Base-by-base conservation (phyloP, 1,284 basidiomycete species). In the Cutaneotrichosporon cutaneum region DNA sequence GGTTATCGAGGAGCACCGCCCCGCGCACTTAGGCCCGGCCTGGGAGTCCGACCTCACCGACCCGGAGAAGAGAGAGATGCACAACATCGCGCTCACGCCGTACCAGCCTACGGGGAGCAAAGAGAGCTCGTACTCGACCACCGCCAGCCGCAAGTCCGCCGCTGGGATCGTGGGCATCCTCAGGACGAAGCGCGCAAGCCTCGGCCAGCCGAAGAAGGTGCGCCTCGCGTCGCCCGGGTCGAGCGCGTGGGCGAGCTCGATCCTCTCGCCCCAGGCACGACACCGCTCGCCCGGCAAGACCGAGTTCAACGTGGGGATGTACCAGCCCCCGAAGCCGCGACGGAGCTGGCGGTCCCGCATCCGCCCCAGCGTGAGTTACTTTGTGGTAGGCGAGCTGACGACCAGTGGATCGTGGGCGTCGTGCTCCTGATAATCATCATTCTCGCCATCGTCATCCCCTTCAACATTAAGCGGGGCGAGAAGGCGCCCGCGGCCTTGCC, bases 81-180 rank as follows among this genome's bases (percentile, higher is more conserved):
- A 74, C 59, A 67, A 74, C 44, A 68, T 77, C 22, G 61, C 73
- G 4, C 68, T 77, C 26, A 76, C 74, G 1, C 75, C 74, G 18
- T 42, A 18, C 18, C n/a, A n/a, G n/a, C n/a, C n/a, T n/a, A n/a
- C n/a, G n/a, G n/a, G n/a, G n/a, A 9, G 16, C 16, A 42, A n/a
- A 18, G 39, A 42, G 39, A 18, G 16, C 16, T 42, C 39, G 39
- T 42, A 42, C 39, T 42, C 39, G 39, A 42, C 18, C 18, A n/a
- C 16, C 7, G 39, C 16, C 8, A 36, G 35, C 35, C 39, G 18
- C 39, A 42, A 42, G 18, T 42, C 39, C 18, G 18, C n/a, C n/a
- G n/a, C n/a, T n/a, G n/a, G 39, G 18, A 16, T 42, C 18, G 39
- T 42, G 24, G 48, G 48, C 26, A 51, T 51, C 26, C 48, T 51